A percentile compares a stretch with the other conserved stretches of the same genome.
These are phyloP conservation scores for Fusarium sp. DNA, from an alignment of 2,329 filamentous ascomycete genomes.

Conservation along the genomic window DNA sequence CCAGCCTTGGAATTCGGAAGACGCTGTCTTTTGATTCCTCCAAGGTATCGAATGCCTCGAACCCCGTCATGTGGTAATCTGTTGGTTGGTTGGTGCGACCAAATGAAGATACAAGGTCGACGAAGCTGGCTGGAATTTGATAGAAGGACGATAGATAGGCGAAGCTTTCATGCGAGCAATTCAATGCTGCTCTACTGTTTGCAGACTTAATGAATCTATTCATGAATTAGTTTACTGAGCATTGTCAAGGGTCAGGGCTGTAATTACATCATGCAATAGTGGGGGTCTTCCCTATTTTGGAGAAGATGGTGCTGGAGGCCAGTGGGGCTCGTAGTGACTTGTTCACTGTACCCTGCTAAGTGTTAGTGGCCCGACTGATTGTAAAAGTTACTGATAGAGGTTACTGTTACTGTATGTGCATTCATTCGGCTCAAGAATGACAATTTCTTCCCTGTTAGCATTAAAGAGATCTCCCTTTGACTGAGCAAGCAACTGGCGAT, in stretches of 20 bases:
- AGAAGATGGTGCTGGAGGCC: neutral
- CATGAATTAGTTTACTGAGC: too few relatives aligned
- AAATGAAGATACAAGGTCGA: conserved; percentile 26
- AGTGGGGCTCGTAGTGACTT: neutral
- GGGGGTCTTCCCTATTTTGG: conserved; percentile 23
- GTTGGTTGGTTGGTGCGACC: neutral
- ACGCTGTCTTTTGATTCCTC: neutral
- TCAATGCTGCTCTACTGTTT: conserved; percentile 8
- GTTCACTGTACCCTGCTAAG: neutral
- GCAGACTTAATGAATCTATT: neutral
- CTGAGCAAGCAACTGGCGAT: neutral
- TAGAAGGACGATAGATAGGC: neutral
- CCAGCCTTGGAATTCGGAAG: conserved; percentile 6
- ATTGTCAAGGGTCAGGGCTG: too few relatives aligned
- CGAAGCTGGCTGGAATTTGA: conserved; percentile 11
- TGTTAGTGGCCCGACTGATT: neutral
- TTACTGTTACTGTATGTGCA: neutral
- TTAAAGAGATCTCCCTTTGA: neutral
- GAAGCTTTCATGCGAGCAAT: conserved; percentile 13
- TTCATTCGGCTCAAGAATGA: neutral
- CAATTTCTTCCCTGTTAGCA: neutral
- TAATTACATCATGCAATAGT: conserved; percentile 13
- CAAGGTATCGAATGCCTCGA: conserved; percentile 8
- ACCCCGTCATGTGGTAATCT: conserved; percentile 29
- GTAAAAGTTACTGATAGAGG: too few relatives aligned